Evolutionary conservation across 1,139 yeast species (phyloP).

Genomic region (Taiozyma sp.): DNA sequence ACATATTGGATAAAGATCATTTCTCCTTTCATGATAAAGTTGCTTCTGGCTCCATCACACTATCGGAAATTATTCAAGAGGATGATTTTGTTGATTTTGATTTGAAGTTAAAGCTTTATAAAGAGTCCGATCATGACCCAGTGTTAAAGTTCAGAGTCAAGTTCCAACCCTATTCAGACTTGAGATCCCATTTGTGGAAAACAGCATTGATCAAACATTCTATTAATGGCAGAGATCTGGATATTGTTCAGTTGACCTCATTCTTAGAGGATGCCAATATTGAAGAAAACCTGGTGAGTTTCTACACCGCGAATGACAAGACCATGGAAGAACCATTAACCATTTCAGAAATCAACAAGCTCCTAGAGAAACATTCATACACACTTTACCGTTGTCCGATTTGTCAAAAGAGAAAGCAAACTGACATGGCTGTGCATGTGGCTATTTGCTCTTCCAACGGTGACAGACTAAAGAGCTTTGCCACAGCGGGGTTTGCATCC

Average conservation of each 20-base stretch:
- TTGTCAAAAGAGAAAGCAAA: slow-evolving; percentile 55
- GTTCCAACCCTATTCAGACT: slow-evolving; percentile 59
- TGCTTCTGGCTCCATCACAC: slow-evolving; percentile 53
- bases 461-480: slow-evolving; percentile 63
- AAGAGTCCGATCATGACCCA: slow-evolving; percentile 40
- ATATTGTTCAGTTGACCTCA: slow-evolving; percentile 20
- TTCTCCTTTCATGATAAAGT: slow-evolving; percentile 80
- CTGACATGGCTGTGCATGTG: slow-evolving; percentile 77
- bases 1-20: slow-evolving; percentile 78
- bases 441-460: slow-evolving; percentile 86
- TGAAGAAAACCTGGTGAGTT: slow-evolving; percentile 16
- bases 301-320: slow-evolving; percentile 14
- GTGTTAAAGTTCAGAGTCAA: slow-evolving; percentile 53
- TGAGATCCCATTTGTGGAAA: slow-evolving; percentile 69
- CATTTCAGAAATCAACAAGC: slow-evolving; percentile 51
- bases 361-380: slow-evolving; percentile 24
- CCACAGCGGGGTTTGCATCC: slow-evolving; percentile 77
- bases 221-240: slow-evolving; percentile 24
- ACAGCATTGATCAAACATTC: slow-evolving; percentile 49
- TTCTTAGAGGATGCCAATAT: slow-evolving; percentile 19
- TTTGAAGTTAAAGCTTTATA: slow-evolving; percentile 32
- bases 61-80: slow-evolving; percentile 31
- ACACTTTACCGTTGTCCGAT: slow-evolving; percentile 54
- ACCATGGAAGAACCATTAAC: slow-evolving; percentile 24
- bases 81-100: slow-evolving; percentile 20